phyloP scores from a whole-genome alignment of 148 eudicot genomes.

The Spergularia bocconei region DNA sequence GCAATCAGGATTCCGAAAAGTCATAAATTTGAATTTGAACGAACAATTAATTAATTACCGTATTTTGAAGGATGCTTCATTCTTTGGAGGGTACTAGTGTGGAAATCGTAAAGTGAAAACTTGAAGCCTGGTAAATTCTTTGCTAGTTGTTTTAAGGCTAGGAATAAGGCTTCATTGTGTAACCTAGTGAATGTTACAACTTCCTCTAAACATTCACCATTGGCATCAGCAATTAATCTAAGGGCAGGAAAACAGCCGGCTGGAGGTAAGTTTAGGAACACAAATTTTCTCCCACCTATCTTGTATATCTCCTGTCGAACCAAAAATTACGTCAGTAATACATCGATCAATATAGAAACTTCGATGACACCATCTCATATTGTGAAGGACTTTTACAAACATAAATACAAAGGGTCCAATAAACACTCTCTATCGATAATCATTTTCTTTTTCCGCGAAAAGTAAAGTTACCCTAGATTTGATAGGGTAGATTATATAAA shows the following conservation, averaged over 20 bases:
- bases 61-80: constrained; percentile 37
- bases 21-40: too few species aligned
- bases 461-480: too few species aligned
- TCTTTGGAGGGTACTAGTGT: constrained; percentile 25
- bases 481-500: too few species aligned
- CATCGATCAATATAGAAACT: too few species aligned
- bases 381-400: too few species aligned
- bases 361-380: too few species aligned
- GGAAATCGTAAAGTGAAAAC: constrained; percentile 33
- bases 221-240: constrained; percentile 12
- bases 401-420: too few species aligned
- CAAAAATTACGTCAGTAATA: too few species aligned
- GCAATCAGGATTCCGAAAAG: too few species aligned
- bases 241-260: constrained; percentile 38
- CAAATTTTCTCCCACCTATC: constrained; percentile 55
- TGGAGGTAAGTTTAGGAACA: constrained; percentile 33
- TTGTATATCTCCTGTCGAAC: constrained; percentile 43
- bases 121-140: constrained; percentile 35
- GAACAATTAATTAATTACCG: constrained; percentile 28
- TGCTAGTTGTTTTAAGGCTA: constrained; percentile 23
- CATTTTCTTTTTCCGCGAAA: too few species aligned
- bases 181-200: constrained; percentile 16
- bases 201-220: constrained; percentile 32
- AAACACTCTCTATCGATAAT: too few species aligned
- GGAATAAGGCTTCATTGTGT: constrained; percentile 33